phyloP scores from a whole-genome alignment of 352 stramenopile species.

The Aphanomyces euteiches region DNA sequence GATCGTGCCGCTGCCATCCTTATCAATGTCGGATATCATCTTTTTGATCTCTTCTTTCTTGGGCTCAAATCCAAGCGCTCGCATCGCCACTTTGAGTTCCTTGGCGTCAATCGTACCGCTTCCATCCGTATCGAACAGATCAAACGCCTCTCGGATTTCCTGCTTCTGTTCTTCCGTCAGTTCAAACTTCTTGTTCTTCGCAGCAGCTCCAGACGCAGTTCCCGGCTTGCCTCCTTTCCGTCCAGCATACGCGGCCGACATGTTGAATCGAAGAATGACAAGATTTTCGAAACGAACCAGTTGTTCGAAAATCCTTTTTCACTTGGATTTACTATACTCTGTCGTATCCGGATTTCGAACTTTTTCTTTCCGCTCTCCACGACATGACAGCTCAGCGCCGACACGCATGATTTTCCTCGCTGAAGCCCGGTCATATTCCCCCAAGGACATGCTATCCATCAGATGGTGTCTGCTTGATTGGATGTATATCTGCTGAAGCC shows the following conservation, averaged over 20 bases:
- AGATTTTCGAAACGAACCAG: too few relatives aligned
- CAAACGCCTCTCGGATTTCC: slow-evolving; percentile 96
- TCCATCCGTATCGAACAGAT: slow-evolving; percentile 97
- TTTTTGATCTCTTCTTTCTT: slow-evolving; percentile 98
- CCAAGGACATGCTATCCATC: too few relatives aligned
- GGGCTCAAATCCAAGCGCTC: slow-evolving; percentile 94
- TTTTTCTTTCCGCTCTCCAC: too few relatives aligned
- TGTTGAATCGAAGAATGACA: background rate
- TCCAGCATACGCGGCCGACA: slow-evolving; percentile 27
- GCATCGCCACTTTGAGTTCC: slow-evolving; percentile 96
- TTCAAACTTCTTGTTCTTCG: slow-evolving; percentile 85
- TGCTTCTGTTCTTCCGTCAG: slow-evolving; percentile 94
- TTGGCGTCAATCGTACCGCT: slow-evolving; percentile 96
- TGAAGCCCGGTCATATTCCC: too few relatives aligned
- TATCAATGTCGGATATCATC: slow-evolving; percentile 97
- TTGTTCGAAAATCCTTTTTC: too few relatives aligned
- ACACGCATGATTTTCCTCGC: too few relatives aligned
- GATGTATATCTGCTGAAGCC: too few relatives aligned
- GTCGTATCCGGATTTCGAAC: too few relatives aligned
- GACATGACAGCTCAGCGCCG: too few relatives aligned
- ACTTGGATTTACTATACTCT: too few relatives aligned
- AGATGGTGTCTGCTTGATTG: too few relatives aligned
- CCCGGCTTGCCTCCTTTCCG: slow-evolving; percentile 26
- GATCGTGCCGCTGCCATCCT: slow-evolving; percentile 93
- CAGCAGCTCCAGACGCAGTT: slow-evolving; percentile 9